These are phyloP conservation scores for Beauveria pseudobassiana DNA, from an alignment of 2,329 filamentous ascomycete species.

Conservation along the genomic window DNA sequence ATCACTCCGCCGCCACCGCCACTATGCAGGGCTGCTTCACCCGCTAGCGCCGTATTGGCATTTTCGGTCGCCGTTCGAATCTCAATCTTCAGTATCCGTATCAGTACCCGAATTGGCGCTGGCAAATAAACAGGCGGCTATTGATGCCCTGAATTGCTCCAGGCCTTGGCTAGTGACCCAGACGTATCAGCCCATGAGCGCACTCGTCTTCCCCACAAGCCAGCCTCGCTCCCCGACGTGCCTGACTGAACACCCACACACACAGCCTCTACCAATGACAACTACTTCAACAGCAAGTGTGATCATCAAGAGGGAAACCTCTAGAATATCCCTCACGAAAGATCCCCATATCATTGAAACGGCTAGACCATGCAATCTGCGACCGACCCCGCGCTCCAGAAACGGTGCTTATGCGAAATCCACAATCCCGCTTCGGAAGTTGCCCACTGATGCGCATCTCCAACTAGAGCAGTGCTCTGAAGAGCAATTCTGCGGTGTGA, in stretches of 20 bases:
- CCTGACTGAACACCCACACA: not conserved
- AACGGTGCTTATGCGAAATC: not conserved
- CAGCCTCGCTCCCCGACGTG: not conserved
- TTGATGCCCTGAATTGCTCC: slow-evolving; percentile 2
- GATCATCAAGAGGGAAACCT: not conserved
- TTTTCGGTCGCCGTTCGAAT: not conserved
- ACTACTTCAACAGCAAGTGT: not conserved
- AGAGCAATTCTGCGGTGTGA: not conserved
- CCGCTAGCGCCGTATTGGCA: not conserved
- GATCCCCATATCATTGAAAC: too few species aligned
- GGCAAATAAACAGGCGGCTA: not conserved
- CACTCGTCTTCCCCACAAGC: not conserved
- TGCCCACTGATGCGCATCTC: not conserved
- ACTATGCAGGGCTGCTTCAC: not conserved
- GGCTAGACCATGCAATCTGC: not conserved
- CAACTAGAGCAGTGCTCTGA: not conserved
- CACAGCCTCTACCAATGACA: not conserved
- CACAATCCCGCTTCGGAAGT: not conserved
- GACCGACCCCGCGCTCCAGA: not conserved
- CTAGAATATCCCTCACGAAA: not conserved
- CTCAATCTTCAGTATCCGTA: not conserved
- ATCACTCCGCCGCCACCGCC: not conserved
- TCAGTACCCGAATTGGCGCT: not conserved
- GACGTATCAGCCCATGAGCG: slow-evolving; percentile 1
- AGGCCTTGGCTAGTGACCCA: not conserved